These are phyloP conservation scores for Mycocentrospora acerina DNA, from an alignment of 2,329 filamentous ascomycete species.

Conservation along the genomic window DNA sequence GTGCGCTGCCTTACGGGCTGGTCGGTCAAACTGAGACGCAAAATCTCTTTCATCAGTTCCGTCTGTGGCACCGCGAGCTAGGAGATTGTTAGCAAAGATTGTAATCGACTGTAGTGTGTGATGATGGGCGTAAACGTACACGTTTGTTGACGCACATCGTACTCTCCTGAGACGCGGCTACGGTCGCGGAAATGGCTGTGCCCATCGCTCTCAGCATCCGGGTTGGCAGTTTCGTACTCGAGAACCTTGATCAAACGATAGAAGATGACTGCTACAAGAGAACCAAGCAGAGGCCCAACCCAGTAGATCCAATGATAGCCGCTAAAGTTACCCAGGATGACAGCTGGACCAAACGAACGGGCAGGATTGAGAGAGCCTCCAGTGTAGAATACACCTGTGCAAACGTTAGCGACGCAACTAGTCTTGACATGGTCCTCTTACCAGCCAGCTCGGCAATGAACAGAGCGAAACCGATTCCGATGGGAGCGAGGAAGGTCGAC, in stretches of 20 bases:
- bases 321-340: slow-evolving; percentile 46
- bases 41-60: slow-evolving; percentile 26
- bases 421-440: slow-evolving; percentile 10
- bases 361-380: slow-evolving; percentile 53
- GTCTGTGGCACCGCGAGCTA: slow-evolving; percentile 27
- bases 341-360: slow-evolving; percentile 51
- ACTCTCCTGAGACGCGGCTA: slow-evolving; percentile 13
- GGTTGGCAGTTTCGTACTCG: slow-evolving; percentile 55
- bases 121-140: slow-evolving; percentile 8
- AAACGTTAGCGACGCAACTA: slow-evolving; percentile 7
- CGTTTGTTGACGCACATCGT: slow-evolving; percentile 7
- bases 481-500: slow-evolving; percentile 43
- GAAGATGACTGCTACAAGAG: slow-evolving; percentile 50
- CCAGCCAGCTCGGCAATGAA: slow-evolving; percentile 51
- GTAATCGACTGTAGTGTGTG: slow-evolving; percentile 1
- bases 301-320: slow-evolving; percentile 56
- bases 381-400: slow-evolving; percentile 48
- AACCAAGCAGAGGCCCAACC: slow-evolving; percentile 50
- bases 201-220: slow-evolving; percentile 50
- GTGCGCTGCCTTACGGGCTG: slow-evolving; percentile 5
- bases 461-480: slow-evolving; percentile 48
- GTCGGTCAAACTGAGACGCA: slow-evolving; percentile 11
- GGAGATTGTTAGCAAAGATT: slow-evolving; percentile 12
- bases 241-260: slow-evolving; percentile 53
- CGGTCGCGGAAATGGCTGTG: slow-evolving; percentile 32